These are phyloP conservation scores for Fusarium setosum DNA, from an alignment of 2,329 filamentous ascomycete species.

Conservation along the genomic window DNA sequence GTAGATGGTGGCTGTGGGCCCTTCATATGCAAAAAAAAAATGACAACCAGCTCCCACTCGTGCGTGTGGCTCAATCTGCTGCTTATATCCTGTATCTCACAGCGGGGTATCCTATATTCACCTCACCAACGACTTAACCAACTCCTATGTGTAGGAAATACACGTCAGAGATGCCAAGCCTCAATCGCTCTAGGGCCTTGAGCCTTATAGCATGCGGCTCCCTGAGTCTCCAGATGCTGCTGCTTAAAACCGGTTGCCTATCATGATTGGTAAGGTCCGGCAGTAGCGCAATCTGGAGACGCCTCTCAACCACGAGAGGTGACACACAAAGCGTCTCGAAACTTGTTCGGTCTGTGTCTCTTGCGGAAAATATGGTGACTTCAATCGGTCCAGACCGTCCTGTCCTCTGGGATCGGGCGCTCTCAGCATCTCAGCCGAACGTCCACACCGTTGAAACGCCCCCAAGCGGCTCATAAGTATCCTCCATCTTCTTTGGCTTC, in stretches of 20 bases:
- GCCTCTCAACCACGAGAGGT: neutral
- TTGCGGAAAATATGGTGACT: neutral
- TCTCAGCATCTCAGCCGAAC: constrained; percentile 1
- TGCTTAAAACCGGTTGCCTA: neutral
- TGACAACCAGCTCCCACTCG: neutral
- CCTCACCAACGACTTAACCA: neutral
- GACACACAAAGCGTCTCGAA: neutral
- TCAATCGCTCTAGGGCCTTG: neutral
- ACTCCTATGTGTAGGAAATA: neutral
- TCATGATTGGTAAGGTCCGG: neutral
- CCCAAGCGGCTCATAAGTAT: constrained; percentile 1
- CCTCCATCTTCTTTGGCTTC: constrained; percentile 11
- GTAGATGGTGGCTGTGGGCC: constrained; percentile 5
- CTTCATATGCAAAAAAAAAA: constrained; percentile 9
- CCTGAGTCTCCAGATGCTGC: neutral
- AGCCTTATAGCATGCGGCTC: neutral
- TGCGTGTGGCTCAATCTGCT: neutral
- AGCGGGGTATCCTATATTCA: neutral
- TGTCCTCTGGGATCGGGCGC: neutral
- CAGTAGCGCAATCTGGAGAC: neutral
- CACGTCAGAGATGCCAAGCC: neutral
- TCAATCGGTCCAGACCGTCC: neutral
- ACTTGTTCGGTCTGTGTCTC: neutral
- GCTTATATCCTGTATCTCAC: neutral
- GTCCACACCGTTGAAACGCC: neutral